These are phyloP conservation scores for Paxillus rubicundulus DNA, from an alignment of 768 basidiomycete genomes.

Conservation along the genomic window DNA sequence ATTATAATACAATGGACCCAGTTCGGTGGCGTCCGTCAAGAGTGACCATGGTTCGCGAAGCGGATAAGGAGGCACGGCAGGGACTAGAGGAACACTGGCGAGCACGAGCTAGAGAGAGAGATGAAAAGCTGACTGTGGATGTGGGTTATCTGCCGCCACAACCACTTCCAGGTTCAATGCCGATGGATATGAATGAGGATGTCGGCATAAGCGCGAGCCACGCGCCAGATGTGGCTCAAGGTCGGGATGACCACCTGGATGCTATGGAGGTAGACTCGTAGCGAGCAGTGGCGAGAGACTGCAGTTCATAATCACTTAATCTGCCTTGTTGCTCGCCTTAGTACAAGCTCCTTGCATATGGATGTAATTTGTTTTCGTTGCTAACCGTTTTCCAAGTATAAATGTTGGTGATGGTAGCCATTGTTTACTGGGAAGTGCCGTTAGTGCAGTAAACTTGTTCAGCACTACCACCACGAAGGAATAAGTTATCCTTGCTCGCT, in stretches of 20 bases:
- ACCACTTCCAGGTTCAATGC: not conserved
- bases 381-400: not conserved
- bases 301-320: not conserved
- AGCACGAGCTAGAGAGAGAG: slow-evolving; percentile 29
- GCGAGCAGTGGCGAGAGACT: not conserved
- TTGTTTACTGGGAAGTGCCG: slow-evolving; percentile 12
- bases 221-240: not conserved
- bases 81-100: slow-evolving; percentile 43
- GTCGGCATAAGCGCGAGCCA: slow-evolving; percentile 5
- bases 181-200: not conserved
- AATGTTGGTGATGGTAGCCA: not conserved
- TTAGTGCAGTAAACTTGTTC: slow-evolving; percentile 12
- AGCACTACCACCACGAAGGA: slow-evolving; percentile 6
- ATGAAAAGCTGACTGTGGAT: slow-evolving; percentile 19
- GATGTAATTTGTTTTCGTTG: slow-evolving; percentile 13
- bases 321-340: not conserved
- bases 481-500: slow-evolving; percentile 8
- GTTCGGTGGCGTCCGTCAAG: slow-evolving; percentile 51
- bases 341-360: not conserved
- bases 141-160: slow-evolving; percentile 14
- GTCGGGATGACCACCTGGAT: slow-evolving; percentile 2
- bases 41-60: slow-evolving; percentile 59
- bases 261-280: slow-evolving; percentile 20
- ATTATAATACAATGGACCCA: slow-evolving; percentile 71
- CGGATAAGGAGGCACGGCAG: slow-evolving; percentile 46